Evolutionary conservation across 1,139 yeast genomes (phyloP).

Genomic region (Nadsonia commutata): DNA sequence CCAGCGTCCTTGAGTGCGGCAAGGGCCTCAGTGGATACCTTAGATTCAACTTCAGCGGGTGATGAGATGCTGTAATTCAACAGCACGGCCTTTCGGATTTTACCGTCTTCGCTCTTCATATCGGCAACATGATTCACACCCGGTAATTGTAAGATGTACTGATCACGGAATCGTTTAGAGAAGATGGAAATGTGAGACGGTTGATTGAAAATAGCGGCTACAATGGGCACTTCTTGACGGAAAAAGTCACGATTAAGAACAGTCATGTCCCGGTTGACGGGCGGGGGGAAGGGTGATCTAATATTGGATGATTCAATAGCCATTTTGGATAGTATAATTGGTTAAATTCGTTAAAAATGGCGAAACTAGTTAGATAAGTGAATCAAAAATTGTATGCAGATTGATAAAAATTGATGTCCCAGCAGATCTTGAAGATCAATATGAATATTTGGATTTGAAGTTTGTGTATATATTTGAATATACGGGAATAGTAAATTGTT

Average conservation of each 20-base stretch:
- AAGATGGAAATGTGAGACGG: slow-evolving; percentile 37
- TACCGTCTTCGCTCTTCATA: slow-evolving; percentile 27
- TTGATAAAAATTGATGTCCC: too few species aligned
- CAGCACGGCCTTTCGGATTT: slow-evolving; percentile 43
- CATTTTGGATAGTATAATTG: neutral
- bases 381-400: too few species aligned
- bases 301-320: neutral
- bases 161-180: slow-evolving; percentile 33
- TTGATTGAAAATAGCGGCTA: slow-evolving; percentile 56
- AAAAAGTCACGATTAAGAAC: slow-evolving; percentile 54
- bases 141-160: slow-evolving; percentile 46
- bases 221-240: slow-evolving; percentile 37
- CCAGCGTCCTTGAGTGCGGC: slow-evolving; percentile 29
- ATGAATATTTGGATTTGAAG: too few species aligned
- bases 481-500: too few species aligned
- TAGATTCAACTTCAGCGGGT: slow-evolving; percentile 23
- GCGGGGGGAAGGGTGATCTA: slow-evolving; percentile 31
- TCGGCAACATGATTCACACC: slow-evolving; percentile 42
- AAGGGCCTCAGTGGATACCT: neutral
- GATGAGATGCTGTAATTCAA: slow-evolving; percentile 37
- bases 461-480: too few species aligned
- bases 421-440: too few species aligned
- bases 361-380: too few species aligned
- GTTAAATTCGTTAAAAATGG: too few species aligned
- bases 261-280: slow-evolving; percentile 51